These are phyloP conservation scores for Hydnomerulius pinastri DNA, from an alignment of 768 basidiomycete species.

Conservation along the genomic window DNA sequence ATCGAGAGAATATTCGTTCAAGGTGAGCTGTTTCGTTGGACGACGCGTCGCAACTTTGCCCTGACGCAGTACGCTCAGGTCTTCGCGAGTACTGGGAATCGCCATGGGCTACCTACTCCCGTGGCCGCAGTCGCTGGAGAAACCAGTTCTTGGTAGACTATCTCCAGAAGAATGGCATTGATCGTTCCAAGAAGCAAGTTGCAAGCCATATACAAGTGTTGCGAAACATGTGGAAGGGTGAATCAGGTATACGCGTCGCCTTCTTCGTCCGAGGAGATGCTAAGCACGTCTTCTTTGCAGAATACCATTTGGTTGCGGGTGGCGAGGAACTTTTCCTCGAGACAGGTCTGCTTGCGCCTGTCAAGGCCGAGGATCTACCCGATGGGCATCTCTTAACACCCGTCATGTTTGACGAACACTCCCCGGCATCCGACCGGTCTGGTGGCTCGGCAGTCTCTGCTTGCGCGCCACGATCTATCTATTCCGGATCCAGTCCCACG, in stretches of 20 bases:
- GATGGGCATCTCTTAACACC: slow-evolving; percentile 45
- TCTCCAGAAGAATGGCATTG: slow-evolving; percentile 66
- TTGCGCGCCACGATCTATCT: slow-evolving; percentile 26
- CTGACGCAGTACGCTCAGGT: slow-evolving; percentile 40
- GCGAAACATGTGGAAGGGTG: slow-evolving; percentile 87
- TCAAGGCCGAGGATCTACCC: slow-evolving; percentile 59
- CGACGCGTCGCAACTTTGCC: slow-evolving; percentile 5
- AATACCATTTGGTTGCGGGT: slow-evolving; percentile 78
- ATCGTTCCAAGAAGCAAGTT: slow-evolving; percentile 83
- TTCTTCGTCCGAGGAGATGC: neutral
- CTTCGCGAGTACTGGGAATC: slow-evolving; percentile 79
- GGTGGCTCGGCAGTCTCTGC: slow-evolving; percentile 29
- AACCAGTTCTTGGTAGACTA: slow-evolving; percentile 87
- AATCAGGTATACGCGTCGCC: slow-evolving; percentile 53
- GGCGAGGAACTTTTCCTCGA: slow-evolving; percentile 71
- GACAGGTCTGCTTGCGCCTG: slow-evolving; percentile 44
- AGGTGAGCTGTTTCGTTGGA: slow-evolving; percentile 41
- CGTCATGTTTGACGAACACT: slow-evolving; percentile 34
- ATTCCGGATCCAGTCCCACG: slow-evolving; percentile 25
- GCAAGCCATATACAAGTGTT: slow-evolving; percentile 88
- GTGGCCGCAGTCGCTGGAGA: slow-evolving; percentile 77
- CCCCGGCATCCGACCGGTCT: slow-evolving; percentile 34
- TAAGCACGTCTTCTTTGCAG: slow-evolving; percentile 36
- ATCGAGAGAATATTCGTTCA: slow-evolving; percentile 79
- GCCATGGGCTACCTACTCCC: slow-evolving; percentile 78